These are phyloP conservation scores for Capronia coronata DNA, from an alignment of 2,329 filamentous ascomycete species.

Conservation along the genomic window DNA sequence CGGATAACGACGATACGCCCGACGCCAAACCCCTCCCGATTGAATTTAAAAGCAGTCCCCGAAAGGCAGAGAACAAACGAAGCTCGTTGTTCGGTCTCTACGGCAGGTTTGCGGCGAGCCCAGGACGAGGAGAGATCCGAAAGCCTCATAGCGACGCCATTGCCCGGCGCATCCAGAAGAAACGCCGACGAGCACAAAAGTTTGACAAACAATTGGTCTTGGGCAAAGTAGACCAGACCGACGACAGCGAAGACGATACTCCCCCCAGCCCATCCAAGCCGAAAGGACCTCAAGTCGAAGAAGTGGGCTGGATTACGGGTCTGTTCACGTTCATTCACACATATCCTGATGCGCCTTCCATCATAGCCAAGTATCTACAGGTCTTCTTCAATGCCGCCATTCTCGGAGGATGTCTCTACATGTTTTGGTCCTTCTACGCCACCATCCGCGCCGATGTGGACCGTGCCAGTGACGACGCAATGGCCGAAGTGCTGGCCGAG, in stretches of 20 bases:
- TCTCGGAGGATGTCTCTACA: slow-evolving; percentile 49
- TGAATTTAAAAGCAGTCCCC: slow-evolving; percentile 22
- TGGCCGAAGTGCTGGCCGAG: slow-evolving; percentile 62
- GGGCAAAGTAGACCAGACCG: slow-evolving; percentile 36
- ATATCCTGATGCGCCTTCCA: slow-evolving; percentile 59
- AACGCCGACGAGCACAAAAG: slow-evolving; percentile 43
- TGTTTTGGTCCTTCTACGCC: slow-evolving; percentile 62
- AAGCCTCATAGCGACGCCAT: slow-evolving; percentile 43
- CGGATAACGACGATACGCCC: slow-evolving; percentile 46
- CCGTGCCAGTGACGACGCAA: slow-evolving; percentile 62
- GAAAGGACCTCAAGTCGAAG: slow-evolving; percentile 22
- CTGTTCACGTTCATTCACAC: slow-evolving; percentile 58
- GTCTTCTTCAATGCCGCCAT: slow-evolving; percentile 49
- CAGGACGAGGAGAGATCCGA: slow-evolving; percentile 62
- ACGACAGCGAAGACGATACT: slow-evolving; percentile 39
- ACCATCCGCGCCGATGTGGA: slow-evolving; percentile 70
- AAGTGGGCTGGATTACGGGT: slow-evolving; percentile 32
- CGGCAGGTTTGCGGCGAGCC: slow-evolving; percentile 40
- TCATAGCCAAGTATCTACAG: slow-evolving; percentile 61
- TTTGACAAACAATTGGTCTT: slow-evolving; percentile 38
- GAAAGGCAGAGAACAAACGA: slow-evolving; percentile 31
- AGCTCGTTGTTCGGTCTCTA: slow-evolving; percentile 40
- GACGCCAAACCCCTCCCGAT: slow-evolving; percentile 33
- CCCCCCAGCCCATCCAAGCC: slow-evolving; percentile 29
- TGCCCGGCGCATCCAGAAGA: slow-evolving; percentile 43